These are phyloP conservation scores for Kodamaea suecica DNA, from an alignment of 1,139 yeast species.

Conservation along the genomic window DNA sequence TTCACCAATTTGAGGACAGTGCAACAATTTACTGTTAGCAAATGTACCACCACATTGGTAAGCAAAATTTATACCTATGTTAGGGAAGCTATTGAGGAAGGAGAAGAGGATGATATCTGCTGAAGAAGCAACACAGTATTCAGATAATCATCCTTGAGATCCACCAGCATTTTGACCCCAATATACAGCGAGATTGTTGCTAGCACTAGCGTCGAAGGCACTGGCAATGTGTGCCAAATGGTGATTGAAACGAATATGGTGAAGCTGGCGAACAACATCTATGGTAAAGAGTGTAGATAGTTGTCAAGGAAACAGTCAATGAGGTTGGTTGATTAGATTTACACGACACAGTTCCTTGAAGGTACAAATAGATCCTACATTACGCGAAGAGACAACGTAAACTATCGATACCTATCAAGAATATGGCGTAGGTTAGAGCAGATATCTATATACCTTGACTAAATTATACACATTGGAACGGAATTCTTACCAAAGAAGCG, in stretches of 20 bases:
- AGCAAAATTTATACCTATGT: slow-evolving; percentile 14
- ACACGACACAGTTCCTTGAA: no score
- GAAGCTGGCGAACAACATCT: slow-evolving; percentile 54
- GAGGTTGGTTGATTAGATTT: no score
- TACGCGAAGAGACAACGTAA: no score
- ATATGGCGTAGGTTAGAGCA: no score
- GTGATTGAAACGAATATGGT: slow-evolving; percentile 1
- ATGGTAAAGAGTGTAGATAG: no score
- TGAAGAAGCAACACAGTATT: slow-evolving; percentile 14
- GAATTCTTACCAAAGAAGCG: no score
- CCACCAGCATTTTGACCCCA: slow-evolving; percentile 22
- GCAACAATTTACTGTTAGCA: slow-evolving; percentile 17
- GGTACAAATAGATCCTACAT: no score
- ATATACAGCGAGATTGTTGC: slow-evolving; percentile 14
- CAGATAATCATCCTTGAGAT: slow-evolving; percentile 12
- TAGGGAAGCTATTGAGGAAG: slow-evolving; percentile 16
- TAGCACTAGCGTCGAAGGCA: slow-evolving; percentile 5
- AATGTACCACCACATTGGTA: slow-evolving; percentile 16
- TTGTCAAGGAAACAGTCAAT: no score
- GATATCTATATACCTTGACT: no score
- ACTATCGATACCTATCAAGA: no score
- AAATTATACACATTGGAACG: no score
- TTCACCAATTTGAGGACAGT: slow-evolving; percentile 15
- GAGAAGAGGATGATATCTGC: slow-evolving; percentile 18
- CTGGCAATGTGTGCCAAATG: slow-evolving; percentile 3